Base-by-base conservation (phyloP, 352 stramenopile genomes). In the Globisporangium radiosum region DNA sequence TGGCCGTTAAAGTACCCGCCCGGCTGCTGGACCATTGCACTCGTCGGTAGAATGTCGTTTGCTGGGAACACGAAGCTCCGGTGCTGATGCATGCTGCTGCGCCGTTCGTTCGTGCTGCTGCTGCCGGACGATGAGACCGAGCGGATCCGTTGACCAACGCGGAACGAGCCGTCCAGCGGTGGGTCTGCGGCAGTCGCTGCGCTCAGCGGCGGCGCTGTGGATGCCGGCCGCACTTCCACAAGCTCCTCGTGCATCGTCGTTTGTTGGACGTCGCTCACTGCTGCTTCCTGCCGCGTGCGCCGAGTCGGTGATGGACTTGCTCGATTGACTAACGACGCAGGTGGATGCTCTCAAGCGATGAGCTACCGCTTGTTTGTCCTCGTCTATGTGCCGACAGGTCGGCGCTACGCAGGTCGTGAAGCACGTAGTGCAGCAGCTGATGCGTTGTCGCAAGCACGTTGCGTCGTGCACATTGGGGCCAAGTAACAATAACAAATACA, bases 51-150 rank as follows among this genome's bases (percentile, higher is more conserved):
- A 36, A 83, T 69, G 50, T 83, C 76, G 36, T 69, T 66, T 47
- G 66, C 61, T 3, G 71, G 68, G 47, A 73, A 79, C 10, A 76
- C 17, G 17, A 78, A 78, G 56, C 71, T 79, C 19, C 71, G 71
- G 54, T 79, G 70, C 14, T 69, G 58, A 33, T 33, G 25, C 25
- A 66, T 8, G 19, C 65, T 64, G 54, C 62, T 74, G 37, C 65
- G 67, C 5, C 69, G 60, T 19, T 72, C 65, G 13, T 65, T 69
- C 7, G 7, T 44, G 45, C 59, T 69, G 19, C 45, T 65, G 33
- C 69, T 76, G 7, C 64, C 64, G 0, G 70, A 75, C 4, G 64
- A 73, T 5, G 54, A 64, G 17, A 47, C 42, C 3, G 60, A 65
- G 25, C 39, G 54, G 47, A 51, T 65, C 47, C 42, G 50, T 33